These are phyloP conservation scores for Pseudopithomyces maydicus DNA, from an alignment of 2,329 filamentous ascomycete species.

Conservation along the genomic window DNA sequence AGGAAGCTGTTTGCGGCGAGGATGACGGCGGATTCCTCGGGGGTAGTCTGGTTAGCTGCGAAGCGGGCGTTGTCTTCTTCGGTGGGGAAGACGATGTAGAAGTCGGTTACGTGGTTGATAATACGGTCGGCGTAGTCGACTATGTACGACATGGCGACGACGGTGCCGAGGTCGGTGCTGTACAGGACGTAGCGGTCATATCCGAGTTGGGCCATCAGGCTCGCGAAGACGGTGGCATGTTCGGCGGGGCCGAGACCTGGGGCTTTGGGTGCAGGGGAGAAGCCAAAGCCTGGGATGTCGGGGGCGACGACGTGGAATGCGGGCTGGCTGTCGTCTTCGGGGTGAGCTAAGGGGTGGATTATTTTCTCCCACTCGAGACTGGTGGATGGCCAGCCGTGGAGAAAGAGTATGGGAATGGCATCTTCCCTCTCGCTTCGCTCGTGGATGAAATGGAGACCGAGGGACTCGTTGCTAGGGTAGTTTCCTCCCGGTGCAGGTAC, in stretches of 20 bases:
- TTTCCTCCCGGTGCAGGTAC: constrained; percentile 4
- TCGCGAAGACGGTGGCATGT: constrained; percentile 60
- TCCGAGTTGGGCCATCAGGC: constrained; percentile 62
- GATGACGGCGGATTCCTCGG: constrained; percentile 12
- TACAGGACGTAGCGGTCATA: constrained; percentile 60
- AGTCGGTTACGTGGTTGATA: constrained; percentile 13
- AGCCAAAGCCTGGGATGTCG: constrained; percentile 66
- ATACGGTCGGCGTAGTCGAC: constrained; percentile 1
- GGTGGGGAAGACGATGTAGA: background rate
- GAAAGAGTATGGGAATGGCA: constrained; percentile 64
- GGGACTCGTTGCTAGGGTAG: background rate
- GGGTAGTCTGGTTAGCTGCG: constrained; percentile 9
- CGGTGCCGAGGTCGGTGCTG: constrained; percentile 12
- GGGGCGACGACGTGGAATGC: constrained; percentile 69
- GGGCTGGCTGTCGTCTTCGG: constrained; percentile 48
- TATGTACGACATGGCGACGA: background rate
- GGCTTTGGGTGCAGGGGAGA: constrained; percentile 34
- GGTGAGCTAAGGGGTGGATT: constrained; percentile 57
- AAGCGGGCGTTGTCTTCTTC: constrained; percentile 3
- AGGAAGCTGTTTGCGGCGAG: background rate
- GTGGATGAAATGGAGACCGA: constrained; percentile 62
- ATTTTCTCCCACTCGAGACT: constrained; percentile 62
- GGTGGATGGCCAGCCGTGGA: constrained; percentile 67
- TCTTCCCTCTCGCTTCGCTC: constrained; percentile 55
- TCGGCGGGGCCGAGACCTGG: constrained; percentile 53